Percentiles rank a stretch among this genome's conserved stretches.
phyloP scores from a whole-genome alignment of 73 alveolate genomes.

The Tetrahymena thermophila region DNA sequence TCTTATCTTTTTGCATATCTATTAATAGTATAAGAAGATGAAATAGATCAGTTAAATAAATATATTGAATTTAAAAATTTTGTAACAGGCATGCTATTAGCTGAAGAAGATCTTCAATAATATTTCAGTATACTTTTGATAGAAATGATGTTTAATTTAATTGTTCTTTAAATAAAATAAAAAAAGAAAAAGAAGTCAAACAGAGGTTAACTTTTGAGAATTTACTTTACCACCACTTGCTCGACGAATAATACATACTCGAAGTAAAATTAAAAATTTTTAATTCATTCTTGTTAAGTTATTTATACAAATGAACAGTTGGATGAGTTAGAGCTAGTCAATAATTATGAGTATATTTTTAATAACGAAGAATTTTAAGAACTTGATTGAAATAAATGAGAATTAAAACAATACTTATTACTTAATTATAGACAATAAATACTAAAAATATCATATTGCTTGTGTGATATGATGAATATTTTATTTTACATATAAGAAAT shows the following conservation, averaged over 20 bases:
- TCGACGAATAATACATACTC: neutral
- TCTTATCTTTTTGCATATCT: neutral
- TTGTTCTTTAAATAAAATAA: neutral
- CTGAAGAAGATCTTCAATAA: neutral
- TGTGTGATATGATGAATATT: too few species aligned
- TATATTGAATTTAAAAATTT: neutral
- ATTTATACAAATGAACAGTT: neutral
- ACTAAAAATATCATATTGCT: neutral
- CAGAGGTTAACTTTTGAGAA: neutral
- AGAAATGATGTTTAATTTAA: neutral
- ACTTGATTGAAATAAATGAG: neutral
- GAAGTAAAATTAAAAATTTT: neutral
- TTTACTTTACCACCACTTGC: neutral
- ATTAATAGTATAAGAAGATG: neutral
- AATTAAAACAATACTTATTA: neutral
- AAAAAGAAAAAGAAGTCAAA: neutral
- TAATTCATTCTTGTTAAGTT: neutral
- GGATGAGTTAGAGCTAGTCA: neutral
- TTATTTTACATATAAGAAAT: too few species aligned
- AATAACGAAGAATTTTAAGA: neutral
- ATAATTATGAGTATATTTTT: neutral
- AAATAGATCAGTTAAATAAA: neutral
- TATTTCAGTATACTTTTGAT: neutral
- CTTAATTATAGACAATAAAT: neutral
- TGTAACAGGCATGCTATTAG: neutral